Evolutionary conservation across 148 eudicot genomes (phyloP), one percentile per base, ranked within the genome.

Genomic region (Dianthus caryophyllus): DNA sequence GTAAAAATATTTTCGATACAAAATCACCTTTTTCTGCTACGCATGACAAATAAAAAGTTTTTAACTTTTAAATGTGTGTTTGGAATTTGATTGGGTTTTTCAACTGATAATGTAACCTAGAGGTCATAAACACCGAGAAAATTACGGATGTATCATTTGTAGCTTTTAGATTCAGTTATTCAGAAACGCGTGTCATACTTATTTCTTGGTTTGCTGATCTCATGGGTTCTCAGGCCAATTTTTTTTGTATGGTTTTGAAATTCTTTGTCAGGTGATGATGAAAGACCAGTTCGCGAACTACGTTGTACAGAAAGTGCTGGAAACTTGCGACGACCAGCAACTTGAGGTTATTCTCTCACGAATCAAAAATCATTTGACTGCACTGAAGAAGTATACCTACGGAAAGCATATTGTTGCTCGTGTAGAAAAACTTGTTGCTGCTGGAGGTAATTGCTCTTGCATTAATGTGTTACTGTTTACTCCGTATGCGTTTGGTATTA

Each of bases 391-490:
- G 78, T 88, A 88, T 67, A 88, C 96, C 43, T 88, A 88, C 57
- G 96, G 96, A 66, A 88, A 88, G 80, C 96, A 88, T 73, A 88
- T 88, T n/a, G 96, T 88, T 73, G 96, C 96, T 17, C 96, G 96
- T 73, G 96, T 88, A 2, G 96, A 88, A 72, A 88, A 88, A 75
- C 96, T 88, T 79, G 96, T 88, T 84, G 82, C 86, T 25, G 91
- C 91, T 62, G 96, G 96, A 75, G 96, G 96, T 88, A 84, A 49
- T 7, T 69, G 25, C 50, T 1, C 41, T 29, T 58, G n/a, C 43
- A n/a, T 61, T 33, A 2, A 41, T 9, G 10, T 41, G 6, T 22
- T 38, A 16, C 14, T 31, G 65, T 18, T 22, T 24, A 43, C 25
- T 20, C 17, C 25, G 30, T n/a, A n/a, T 24, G 0, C 25, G 20